A percentile compares a stretch with the other conserved stretches of the same genome.
These are phyloP conservation scores for Dendryphion nanum DNA, from an alignment of 2,329 filamentous ascomycete species.

Conservation along the genomic window DNA sequence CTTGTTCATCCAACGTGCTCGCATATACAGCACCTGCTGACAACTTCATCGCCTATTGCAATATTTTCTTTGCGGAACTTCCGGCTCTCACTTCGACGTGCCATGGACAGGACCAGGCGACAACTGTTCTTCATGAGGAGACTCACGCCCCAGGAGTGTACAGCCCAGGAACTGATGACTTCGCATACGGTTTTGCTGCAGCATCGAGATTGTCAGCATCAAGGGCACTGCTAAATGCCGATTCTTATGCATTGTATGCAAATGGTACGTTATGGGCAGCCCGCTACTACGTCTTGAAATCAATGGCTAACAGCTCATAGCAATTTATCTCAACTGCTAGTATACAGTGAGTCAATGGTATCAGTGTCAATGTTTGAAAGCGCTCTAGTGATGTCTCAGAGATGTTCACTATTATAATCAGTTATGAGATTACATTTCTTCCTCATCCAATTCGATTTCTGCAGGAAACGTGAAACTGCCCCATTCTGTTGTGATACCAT, in stretches of 20 bases:
- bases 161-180: constrained; percentile 56
- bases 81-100: constrained; percentile 52
- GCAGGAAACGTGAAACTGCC: no score
- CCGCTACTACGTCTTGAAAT: not conserved
- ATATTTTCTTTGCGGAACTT: constrained; percentile 57
- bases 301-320: constrained; percentile 4
- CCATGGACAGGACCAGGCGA: constrained; percentile 65
- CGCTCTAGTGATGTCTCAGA: no score
- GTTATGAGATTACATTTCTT: no score
- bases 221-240: constrained; percentile 63
- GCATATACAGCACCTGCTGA: constrained; percentile 60
- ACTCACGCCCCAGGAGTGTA: constrained; percentile 61
- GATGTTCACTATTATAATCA: no score
- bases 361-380: no score
- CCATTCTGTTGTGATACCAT: no score
- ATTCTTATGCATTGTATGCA: constrained; percentile 57
- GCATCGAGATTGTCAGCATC: constrained; percentile 44
- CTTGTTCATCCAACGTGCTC: constrained; percentile 50
- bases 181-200: constrained; percentile 56
- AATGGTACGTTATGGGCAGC: constrained; percentile 37
- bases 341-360: no score
- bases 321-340: constrained; percentile 25
- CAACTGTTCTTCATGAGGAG: constrained; percentile 64
- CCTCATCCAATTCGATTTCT: no score
- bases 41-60: constrained; percentile 62